These are phyloP conservation scores for Buxus sempervirens DNA, from an alignment of 164 flowering plant genomes.

Conservation along the genomic window DNA sequence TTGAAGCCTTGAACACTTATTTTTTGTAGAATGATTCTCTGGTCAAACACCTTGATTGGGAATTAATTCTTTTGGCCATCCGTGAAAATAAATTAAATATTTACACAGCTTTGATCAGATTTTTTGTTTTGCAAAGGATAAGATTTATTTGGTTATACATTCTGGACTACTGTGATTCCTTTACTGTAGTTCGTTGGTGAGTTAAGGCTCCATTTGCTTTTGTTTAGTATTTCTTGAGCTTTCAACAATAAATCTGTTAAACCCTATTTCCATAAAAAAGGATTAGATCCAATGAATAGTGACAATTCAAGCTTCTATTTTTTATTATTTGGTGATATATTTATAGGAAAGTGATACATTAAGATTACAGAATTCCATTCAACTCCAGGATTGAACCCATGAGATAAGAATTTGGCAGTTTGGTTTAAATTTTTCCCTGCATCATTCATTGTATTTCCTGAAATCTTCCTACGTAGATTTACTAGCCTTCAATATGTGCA, in stretches of 20 bases:
- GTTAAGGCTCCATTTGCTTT: too few species aligned
- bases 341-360: constrained; percentile 30
- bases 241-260: not conserved
- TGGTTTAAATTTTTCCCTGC: constrained; percentile 4
- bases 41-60: not conserved
- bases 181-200: too few species aligned
- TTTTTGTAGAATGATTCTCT: not conserved
- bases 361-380: constrained; percentile 34
- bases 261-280: not conserved
- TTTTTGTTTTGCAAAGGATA: too few species aligned
- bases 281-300: not conserved
- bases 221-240: not conserved
- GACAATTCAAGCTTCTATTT: constrained; percentile 20
- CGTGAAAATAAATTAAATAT: too few species aligned
- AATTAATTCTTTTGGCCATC: not conserved
- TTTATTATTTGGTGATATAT: constrained; percentile 27
- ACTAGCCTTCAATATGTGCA: not conserved
- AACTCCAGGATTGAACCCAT: constrained; percentile 24
- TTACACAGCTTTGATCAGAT: not conserved
- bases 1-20: too few species aligned
- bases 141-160: too few species aligned
- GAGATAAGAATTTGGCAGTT: constrained; percentile 35
- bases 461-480: not conserved
- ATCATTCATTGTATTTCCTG: not conserved
- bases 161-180: too few species aligned